Evolutionary conservation across 1,139 yeast species (phyloP).

Genomic region (Hyphopichia fennica): DNA sequence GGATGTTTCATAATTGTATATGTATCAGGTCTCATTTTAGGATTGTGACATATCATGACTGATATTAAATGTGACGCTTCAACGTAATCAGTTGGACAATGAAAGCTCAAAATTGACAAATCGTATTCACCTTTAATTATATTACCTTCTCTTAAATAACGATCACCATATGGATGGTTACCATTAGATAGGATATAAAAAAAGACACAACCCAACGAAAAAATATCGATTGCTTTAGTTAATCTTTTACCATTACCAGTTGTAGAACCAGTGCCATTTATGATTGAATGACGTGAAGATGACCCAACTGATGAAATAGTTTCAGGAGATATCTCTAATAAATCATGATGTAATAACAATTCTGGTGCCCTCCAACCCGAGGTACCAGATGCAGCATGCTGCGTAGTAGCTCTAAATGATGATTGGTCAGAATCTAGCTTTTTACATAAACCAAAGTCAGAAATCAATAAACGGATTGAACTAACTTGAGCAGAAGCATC

Average conservation of each 20-base stretch:
- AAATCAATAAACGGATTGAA: conserved; percentile 66
- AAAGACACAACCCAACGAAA: conserved; percentile 92
- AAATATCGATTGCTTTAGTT: conserved; percentile 90
- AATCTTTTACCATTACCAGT: conserved; percentile 50
- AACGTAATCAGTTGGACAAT: conserved; percentile 45
- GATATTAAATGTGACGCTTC: conserved; percentile 75
- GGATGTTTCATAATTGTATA: conserved; percentile 75
- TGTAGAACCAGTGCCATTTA: conserved; percentile 5
- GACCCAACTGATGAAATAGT: conserved; percentile 38
- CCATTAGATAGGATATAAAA: conserved; percentile 85
- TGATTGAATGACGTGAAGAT: conserved; percentile 8
- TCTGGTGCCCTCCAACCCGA: conserved; percentile 99
- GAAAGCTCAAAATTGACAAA: conserved; percentile 42
- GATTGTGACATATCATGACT: conserved; percentile 70
- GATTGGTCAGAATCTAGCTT: conserved; percentile 90
- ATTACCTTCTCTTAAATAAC: conserved; percentile 83
- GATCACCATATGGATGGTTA: conserved; percentile 91
- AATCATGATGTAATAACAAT: conserved; percentile 51
- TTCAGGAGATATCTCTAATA: conserved; percentile 41
- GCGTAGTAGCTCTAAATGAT: conserved; percentile 88
- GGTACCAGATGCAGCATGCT: conserved; percentile 89
- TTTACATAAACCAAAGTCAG: conserved; percentile 95
- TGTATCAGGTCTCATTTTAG: conserved; percentile 74
- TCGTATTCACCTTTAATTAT: conserved; percentile 73
- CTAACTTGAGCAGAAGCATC: conserved; percentile 12